phyloP scores from a whole-genome alignment of 768 basidiomycete genomes.

The Naganishia friedmannii region DNA sequence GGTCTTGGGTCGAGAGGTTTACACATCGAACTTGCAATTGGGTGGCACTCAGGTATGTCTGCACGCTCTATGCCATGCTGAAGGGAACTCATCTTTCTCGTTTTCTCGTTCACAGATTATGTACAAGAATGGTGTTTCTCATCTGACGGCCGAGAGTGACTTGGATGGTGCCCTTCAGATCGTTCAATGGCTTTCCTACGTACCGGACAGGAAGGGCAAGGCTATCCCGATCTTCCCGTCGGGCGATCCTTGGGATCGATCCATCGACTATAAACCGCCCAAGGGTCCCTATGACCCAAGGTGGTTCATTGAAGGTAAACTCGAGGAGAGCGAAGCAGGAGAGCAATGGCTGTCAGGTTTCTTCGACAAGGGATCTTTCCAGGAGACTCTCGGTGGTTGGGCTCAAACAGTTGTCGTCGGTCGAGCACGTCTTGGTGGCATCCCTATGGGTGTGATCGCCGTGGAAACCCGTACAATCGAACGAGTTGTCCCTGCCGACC shows the following conservation, averaged over 20 bases:
- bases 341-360: slow-evolving; percentile 80
- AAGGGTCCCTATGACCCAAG: slow-evolving; percentile 95
- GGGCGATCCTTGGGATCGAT: slow-evolving; percentile 83
- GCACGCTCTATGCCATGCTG: neutral
- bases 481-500: slow-evolving; percentile 92
- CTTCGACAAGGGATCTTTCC: slow-evolving; percentile 96
- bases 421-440: slow-evolving; percentile 90
- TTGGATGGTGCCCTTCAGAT: slow-evolving; percentile 92
- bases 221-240: slow-evolving; percentile 71
- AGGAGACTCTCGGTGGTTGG: slow-evolving; percentile 98
- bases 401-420: slow-evolving; percentile 98
- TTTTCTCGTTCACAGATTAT: slow-evolving; percentile 62
- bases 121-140: slow-evolving; percentile 99
- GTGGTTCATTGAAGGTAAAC: slow-evolving; percentile 95
- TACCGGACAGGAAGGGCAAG: slow-evolving; percentile 77
- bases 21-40: slow-evolving; percentile 95
- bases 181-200: slow-evolving; percentile 88
- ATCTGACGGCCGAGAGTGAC: slow-evolving; percentile 90
- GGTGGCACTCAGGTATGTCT: slow-evolving; percentile 78
- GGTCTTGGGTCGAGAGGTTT: slow-evolving; percentile 96
- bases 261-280: slow-evolving; percentile 82
- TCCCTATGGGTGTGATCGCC: slow-evolving; percentile 95
- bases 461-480: slow-evolving; percentile 97
- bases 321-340: slow-evolving; percentile 63
- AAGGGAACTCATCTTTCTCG: neutral